Conservation (phyloP, 257 asterid species). For the Solanum etuberosum region DNA sequence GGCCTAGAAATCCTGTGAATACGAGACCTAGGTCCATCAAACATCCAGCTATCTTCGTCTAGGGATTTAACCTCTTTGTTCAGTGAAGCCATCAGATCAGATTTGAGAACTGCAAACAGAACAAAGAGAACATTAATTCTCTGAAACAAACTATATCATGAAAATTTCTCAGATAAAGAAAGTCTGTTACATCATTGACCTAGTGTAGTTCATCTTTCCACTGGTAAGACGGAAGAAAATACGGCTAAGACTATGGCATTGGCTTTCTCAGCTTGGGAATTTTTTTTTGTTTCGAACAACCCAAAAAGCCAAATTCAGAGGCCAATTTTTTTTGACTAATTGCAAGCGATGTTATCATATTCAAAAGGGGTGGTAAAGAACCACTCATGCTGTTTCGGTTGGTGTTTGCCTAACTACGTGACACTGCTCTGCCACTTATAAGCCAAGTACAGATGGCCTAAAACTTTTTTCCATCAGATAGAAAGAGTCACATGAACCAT, state of each 20-base stretch:
- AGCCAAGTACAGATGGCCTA: neutral
- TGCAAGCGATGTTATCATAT: neutral
- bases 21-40: slow-evolving; percentile 90
- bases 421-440: neutral
- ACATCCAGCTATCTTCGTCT: slow-evolving; percentile 97
- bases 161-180: neutral
- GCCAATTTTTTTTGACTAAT: neutral
- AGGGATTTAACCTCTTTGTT: slow-evolving; percentile 78
- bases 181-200: neutral
- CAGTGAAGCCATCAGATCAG: slow-evolving; percentile 66
- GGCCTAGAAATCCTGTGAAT: slow-evolving; percentile 62
- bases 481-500: neutral
- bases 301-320: neutral
- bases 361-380: neutral
- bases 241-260: neutral
- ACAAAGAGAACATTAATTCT: neutral
- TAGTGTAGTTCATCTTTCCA: neutral
- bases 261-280: neutral
- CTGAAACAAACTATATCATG: neutral
- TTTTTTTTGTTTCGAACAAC: neutral
- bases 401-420: neutral
- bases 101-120: slow-evolving; percentile 48
- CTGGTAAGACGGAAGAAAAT: neutral
- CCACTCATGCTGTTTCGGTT: neutral
- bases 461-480: neutral